These are phyloP conservation scores for Poa pratensis DNA, from an alignment of 176 grass and related monocot genomes.

Conservation along the genomic window DNA sequence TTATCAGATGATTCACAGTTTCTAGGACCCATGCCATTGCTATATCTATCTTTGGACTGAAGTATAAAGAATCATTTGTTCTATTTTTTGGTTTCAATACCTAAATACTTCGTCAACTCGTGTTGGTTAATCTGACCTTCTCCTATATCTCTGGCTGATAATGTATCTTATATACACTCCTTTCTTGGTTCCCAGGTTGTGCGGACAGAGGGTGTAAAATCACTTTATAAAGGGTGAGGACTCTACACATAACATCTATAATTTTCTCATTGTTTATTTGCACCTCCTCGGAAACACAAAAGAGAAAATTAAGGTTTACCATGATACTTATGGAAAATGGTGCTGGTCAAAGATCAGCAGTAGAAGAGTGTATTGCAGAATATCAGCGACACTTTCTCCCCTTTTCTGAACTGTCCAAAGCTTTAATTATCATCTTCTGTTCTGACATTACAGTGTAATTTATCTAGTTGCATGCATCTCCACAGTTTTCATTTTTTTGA, in stretches of 20 bases:
- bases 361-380: conserved; percentile 7
- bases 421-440: not conserved
- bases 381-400: not conserved
- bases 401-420: not conserved
- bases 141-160: not conserved
- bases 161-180: conserved; percentile 1
- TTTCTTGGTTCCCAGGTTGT: conserved; percentile 68
- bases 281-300: not conserved
- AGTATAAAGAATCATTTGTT: not conserved
- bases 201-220: conserved; percentile 68
- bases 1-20: not conserved
- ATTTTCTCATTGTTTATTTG: not conserved
- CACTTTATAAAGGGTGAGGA: conserved; percentile 91
- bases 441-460: not conserved
- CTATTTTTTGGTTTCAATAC: not conserved
- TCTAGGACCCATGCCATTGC: not conserved
- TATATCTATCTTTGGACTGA: conserved; percentile 2
- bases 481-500: not conserved
- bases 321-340: conserved; percentile 12
- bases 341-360: not conserved
- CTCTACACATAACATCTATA: not conserved
- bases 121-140: not conserved
- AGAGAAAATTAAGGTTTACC: not conserved
- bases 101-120: not conserved
- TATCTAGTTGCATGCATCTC: not conserved